phyloP scores from a whole-genome alignment of 129 eudicot genomes.

The Escallonia herrerae region DNA sequence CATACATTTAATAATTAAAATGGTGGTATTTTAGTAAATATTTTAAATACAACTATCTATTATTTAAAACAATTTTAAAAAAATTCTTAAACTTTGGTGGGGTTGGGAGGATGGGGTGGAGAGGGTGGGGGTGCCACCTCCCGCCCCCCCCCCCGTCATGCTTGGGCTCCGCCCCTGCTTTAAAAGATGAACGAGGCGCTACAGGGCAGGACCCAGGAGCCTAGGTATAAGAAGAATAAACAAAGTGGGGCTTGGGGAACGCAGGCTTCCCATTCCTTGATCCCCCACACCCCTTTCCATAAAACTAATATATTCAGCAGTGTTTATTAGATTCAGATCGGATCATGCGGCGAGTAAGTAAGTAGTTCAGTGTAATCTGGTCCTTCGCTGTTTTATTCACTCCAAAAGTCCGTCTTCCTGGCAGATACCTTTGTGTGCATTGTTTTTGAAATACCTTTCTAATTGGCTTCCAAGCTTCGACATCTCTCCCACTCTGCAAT shows the following conservation, averaged over 20 bases:
- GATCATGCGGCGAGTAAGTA: background rate
- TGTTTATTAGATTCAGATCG: slow-evolving; percentile 1
- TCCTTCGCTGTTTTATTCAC: background rate
- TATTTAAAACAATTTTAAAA: too few relatives aligned
- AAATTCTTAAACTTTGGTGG: too few relatives aligned
- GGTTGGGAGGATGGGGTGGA: too few relatives aligned
- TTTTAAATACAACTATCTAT: too few relatives aligned
- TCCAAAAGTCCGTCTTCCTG: background rate
- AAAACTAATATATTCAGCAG: background rate
- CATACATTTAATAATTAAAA: too few relatives aligned
- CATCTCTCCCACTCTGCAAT: background rate
- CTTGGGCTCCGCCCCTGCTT: too few relatives aligned
- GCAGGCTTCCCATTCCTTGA: background rate
- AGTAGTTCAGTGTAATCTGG: background rate
- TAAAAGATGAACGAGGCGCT: too few relatives aligned
- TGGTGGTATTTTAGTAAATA: too few relatives aligned
- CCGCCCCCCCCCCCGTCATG: too few relatives aligned
- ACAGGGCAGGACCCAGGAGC: too few relatives aligned
- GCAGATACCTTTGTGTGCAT: background rate
- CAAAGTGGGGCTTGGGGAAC: background rate
- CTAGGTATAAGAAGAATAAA: too few relatives aligned
- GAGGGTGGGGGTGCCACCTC: too few relatives aligned
- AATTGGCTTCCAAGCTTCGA: background rate
- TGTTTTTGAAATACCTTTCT: background rate
- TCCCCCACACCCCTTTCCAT: background rate